Base-by-base conservation (phyloP, 306 rosid genomes). In the Herpetospermum pedunculosum region DNA sequence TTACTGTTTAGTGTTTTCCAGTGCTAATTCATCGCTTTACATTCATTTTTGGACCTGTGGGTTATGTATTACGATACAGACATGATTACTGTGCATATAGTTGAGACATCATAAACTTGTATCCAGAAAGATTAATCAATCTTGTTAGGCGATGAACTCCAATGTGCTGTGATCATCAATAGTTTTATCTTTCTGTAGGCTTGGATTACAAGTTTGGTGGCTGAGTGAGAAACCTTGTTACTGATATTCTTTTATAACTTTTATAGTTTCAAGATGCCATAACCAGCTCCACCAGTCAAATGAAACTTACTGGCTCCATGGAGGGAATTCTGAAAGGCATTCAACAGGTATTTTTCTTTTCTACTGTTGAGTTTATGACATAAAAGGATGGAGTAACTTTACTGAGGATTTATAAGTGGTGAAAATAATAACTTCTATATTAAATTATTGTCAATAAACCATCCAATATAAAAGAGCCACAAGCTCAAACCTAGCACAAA, bases 311-410 rank as follows among this genome's bases (percentile, higher is more conserved):
- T 70, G 85, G 81, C 76, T 91, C 97, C 79, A 88, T 91, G 99
- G 99, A 89, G 86, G 99, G 97, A 81, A 85, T 94, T 83, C 77
- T 88, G 78, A 91, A 79, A 86, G 89, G 97, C 81, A 89, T 88
- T 83, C 90, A 84, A 75, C 99, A 88, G 96, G 99, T 91, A 82
- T 50, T 71, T 70, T 41, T 73, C 71, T 63, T 64, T 53, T 72
- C 65, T 21, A 26, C 23, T 16, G 25, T 60, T 26, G 71, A 52
- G 75, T 41, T 14, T 50, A 68, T 74, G 69, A 53, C 49, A 23
- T 60, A 70, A 37, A 67, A 49, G 57, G 14, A 16, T 65, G 58
- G n/a, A 37, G 63, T 57, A 67, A 76, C 48, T 77, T 41, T 23
- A 62, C 34, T 74, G 69, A 30, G 48, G 65, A 70, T 60, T 28